Percentiles rank a stretch among this genome's conserved stretches.
Evolutionary conservation across 139 green algal species (phyloP).

Genomic region (Edaphochlamys debaryana): DNA sequence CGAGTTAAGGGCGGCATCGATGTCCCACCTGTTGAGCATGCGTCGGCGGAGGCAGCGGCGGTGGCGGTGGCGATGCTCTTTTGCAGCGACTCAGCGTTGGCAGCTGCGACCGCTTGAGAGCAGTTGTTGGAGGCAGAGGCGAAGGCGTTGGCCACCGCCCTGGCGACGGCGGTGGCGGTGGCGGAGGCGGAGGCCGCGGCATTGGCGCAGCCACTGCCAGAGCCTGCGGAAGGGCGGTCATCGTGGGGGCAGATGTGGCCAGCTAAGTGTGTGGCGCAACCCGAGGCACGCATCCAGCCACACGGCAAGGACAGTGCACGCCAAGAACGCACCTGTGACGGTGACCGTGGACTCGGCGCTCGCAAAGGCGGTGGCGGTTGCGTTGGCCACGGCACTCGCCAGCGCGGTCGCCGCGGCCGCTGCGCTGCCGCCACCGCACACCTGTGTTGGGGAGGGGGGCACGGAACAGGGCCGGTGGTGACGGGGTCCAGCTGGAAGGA

Average conservation of each 20-base stretch:
- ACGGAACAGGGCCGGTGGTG: background rate
- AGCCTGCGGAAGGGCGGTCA: background rate
- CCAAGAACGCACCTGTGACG: background rate
- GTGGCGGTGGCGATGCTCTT: slow-evolving; percentile 40
- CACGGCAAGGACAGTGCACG: no score
- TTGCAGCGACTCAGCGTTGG: background rate
- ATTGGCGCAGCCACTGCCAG: slow-evolving; percentile 31
- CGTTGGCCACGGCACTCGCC: slow-evolving; percentile 36
- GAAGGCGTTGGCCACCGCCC: slow-evolving; percentile 32
- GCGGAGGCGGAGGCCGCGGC: slow-evolving; percentile 38
- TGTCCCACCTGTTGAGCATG: slow-evolving; percentile 38
- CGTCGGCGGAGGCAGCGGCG: slow-evolving; percentile 18
- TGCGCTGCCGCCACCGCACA: slow-evolving; percentile 34
- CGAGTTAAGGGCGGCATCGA: no score
- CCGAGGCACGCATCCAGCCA: background rate
- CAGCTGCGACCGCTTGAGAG: slow-evolving; percentile 8
- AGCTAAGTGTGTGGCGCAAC: background rate
- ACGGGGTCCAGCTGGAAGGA: no score
- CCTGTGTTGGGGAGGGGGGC: background rate
- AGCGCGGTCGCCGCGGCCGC: slow-evolving; percentile 33
- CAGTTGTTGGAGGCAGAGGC: slow-evolving; percentile 32
- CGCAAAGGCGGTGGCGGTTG: slow-evolving; percentile 29
- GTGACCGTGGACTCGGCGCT: slow-evolving; percentile 19
- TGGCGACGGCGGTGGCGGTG: slow-evolving; percentile 16
- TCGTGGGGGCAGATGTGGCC: background rate